Evolutionary conservation across 208 protist species (phyloP).

Genomic region (Trypanosoma caninum): DNA sequence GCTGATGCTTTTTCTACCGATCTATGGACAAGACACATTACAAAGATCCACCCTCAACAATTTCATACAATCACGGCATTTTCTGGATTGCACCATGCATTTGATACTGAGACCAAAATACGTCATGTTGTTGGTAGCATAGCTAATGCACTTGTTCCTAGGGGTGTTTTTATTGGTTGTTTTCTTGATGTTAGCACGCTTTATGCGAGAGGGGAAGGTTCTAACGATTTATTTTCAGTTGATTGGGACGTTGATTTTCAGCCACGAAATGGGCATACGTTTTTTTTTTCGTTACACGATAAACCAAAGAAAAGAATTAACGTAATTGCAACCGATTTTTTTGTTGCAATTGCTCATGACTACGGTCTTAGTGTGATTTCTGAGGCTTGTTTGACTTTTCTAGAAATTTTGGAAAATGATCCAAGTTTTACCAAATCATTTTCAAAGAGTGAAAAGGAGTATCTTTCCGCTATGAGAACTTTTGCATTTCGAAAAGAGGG

Average conservation of each 20-base stretch:
- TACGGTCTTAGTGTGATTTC: slow-evolving; percentile 62
- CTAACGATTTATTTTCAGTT: slow-evolving; percentile 59
- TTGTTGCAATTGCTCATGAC: slow-evolving; percentile 64
- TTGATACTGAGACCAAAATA: slow-evolving; percentile 53
- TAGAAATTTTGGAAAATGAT: slow-evolving; percentile 74
- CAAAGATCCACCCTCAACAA: slow-evolving; percentile 72
- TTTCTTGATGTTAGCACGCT: slow-evolving; percentile 65
- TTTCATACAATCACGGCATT: slow-evolving; percentile 84
- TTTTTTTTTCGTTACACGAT: slow-evolving; percentile 49
- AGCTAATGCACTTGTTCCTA: slow-evolving; percentile 77
- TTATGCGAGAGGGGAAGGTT: slow-evolving; percentile 50
- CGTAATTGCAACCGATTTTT: slow-evolving; percentile 79
- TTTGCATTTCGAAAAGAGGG: slow-evolving; percentile 81
- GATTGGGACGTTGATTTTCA: slow-evolving; percentile 59
- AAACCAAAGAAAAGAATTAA: slow-evolving; percentile 48
- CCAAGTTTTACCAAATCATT: slow-evolving; percentile 63
- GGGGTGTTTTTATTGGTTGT: slow-evolving; percentile 69
- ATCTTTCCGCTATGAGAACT: slow-evolving; percentile 56
- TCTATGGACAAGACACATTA: slow-evolving; percentile 73
- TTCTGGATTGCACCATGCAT: slow-evolving; percentile 70
- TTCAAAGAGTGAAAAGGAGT: slow-evolving; percentile 75
- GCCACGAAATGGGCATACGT: slow-evolving; percentile 68
- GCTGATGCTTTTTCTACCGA: slow-evolving; percentile 72
- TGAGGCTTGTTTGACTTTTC: slow-evolving; percentile 69
- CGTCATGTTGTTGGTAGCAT: slow-evolving; percentile 69